Evolutionary conservation across 1,139 yeast species (phyloP), one percentile per base, ranked within the genome.

Genomic region (Pichia norvegensis): DNA sequence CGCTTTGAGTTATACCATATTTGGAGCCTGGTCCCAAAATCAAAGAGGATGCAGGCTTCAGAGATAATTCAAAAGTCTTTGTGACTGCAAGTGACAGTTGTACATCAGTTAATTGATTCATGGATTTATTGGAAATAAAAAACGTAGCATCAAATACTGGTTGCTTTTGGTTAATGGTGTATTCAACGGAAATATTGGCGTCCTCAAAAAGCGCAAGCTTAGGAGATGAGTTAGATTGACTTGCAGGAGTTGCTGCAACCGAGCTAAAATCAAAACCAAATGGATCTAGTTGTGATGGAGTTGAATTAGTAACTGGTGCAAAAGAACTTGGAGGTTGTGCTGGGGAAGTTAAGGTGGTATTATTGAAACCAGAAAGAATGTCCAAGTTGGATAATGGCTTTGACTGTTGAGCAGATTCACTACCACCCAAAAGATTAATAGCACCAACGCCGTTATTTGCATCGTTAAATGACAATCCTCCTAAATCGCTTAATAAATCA

Each of bases 31-130:
- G 76, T 46, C 70, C 68, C 17, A 88, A 59, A 14, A 64, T 56
- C 46, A 76, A 79, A 37, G 79, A 74, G 9, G 87, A 73, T 58
- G 87, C 95, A 1, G 95, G 81, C 47, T 76, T 72, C 66, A 90
- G 73, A 42, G 70, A 71, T 54, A 90, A 71, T 48, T 73, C 74
- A 59, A 85, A 78, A 21, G 75, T 63, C 61, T 84, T 85, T 42
- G 97, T 94, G 36, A 85, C 95, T 0, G 97, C 97, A 46, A 87
- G 67, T 61, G 84, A 73, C 59, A 87, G 81, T 55, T 78, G 78
- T 42, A 90, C 65, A 50, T 74, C 72, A 45, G 70, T 66, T 46
- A 78, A 70, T 55, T 72, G 72, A 48, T 70, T 70, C 55, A 67
- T 67, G 49, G 66, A 56, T 4, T 49, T 29, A 58, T 77, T 79